Evolutionary conservation across 2,329 filamentous ascomycete genomes (phyloP), one percentile per base, ranked within the genome.

Genomic region (Stagonosporopsis chrysanthemi): DNA sequence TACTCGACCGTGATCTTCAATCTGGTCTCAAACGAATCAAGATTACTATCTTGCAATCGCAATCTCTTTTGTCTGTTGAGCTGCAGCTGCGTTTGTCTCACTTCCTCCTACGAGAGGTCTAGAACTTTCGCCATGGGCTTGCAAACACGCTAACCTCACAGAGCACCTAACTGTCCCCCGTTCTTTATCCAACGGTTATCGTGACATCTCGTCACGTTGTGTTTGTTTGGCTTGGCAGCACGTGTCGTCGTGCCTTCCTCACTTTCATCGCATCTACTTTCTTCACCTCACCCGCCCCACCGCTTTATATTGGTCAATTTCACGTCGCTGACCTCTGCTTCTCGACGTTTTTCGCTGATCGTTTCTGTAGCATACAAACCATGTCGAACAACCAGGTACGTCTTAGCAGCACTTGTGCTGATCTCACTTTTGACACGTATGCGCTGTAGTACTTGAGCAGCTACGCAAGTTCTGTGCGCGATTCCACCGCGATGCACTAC

Each of bases 371-470:
- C 24, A 6, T 9, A 33, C n/a, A 38, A 36, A 49, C 11, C 15
- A 56, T 56, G 53, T 46, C 53, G 1, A 23, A 46, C 36, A n/a
- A 56, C 6, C 46, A 56, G 53, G 53, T 56, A 46, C 15, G 39
- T 41, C 14, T 41, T 8, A 24, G 8, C 22, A 24, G n/a, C 36
- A 19, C 3, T 19, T 17, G 17, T 12, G 3, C 40, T 23, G 28
- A 11, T n/a, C 24, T 48, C 2, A 33, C 28, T 40, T 24, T 42
- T 52, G 29, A 48, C 48, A 48, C 15, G 23, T 7, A 7, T 15
- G 24, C 29, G 29, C 26, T 41, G 29, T 36, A 57, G 54, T 44
- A 48, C 33, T 39, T 49, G 31, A 2, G 22, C 33, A 39, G 31
- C 26, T 44, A 40, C 39, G 22, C 31, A 28, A 48, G 40, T 40